Conservation (phyloP, 768 basidiomycete genomes). For the Trametes cingulata region DNA sequence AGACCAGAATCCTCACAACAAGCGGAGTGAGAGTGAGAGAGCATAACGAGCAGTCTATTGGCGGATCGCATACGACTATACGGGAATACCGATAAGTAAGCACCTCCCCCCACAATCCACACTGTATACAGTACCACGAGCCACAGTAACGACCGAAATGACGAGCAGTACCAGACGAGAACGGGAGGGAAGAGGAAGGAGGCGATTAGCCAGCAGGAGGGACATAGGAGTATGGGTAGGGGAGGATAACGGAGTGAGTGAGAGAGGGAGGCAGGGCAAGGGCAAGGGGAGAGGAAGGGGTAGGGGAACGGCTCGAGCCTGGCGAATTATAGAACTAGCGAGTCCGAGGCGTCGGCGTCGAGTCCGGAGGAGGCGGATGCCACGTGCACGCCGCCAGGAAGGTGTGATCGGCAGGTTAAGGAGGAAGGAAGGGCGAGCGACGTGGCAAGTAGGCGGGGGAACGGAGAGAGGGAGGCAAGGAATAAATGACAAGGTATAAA, state of each 20-base stretch:
- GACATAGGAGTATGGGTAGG: no score
- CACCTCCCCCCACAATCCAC: no score
- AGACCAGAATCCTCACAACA: no score
- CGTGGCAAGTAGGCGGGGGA: background rate
- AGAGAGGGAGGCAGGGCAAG: background rate
- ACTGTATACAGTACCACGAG: background rate
- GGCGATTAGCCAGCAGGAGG: background rate
- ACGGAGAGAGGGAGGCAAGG: background rate
- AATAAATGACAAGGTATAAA: conserved; percentile 17
- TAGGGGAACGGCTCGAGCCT: background rate
- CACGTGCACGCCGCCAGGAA: background rate
- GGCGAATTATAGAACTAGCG: conserved; percentile 17
- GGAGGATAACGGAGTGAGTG: no score
- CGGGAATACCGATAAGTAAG: background rate
- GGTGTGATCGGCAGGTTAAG: background rate
- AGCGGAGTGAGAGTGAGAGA: background rate
- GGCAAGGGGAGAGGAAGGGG: background rate
- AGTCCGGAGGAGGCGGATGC: no score
- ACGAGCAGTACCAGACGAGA: background rate
- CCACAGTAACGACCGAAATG: background rate
- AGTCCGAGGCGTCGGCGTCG: conserved; percentile 13
- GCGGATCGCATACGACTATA: background rate
- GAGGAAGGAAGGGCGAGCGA: background rate
- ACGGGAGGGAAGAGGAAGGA: background rate
- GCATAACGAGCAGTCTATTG: background rate